phyloP scores from a whole-genome alignment of 495 filamentous ascomycete species.

The Penicillium angulare region DNA sequence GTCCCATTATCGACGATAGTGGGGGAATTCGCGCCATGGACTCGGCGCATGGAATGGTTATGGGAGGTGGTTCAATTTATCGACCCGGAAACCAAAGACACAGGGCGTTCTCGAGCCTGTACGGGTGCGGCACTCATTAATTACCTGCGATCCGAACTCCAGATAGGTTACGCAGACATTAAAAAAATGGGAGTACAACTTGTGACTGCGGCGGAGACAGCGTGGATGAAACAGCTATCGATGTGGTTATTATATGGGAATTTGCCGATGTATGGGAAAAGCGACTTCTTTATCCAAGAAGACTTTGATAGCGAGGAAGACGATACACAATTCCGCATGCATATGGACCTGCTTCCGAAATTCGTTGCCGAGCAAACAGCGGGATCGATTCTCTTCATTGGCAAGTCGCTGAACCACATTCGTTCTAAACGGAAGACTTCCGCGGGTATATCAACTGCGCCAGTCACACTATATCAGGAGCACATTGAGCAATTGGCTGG shows the following conservation, averaged over 20 bases:
- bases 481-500: conserved; percentile 73
- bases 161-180: conserved; percentile 88
- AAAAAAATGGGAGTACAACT: conserved; percentile 69
- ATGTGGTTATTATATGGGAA: conserved; percentile 89
- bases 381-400: conserved; percentile 85
- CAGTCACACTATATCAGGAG: conserved; percentile 63
- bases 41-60: conserved; percentile 80
- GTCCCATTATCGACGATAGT: conserved; percentile 86
- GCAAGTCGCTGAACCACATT: conserved; percentile 82
- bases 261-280: conserved; percentile 65
- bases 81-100: conserved; percentile 32
- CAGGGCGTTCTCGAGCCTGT: conserved; percentile 30
- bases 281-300: conserved; percentile 78
- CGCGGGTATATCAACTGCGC: conserved; percentile 37
- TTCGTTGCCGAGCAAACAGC: conserved; percentile 77
- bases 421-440: conserved; percentile 47
- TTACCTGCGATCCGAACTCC: conserved; percentile 65
- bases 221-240: conserved; percentile 87
- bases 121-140: conserved; percentile 73
- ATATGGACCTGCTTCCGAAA: conserved; percentile 61
- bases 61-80: conserved; percentile 69
- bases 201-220: conserved; percentile 74
- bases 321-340: conserved; percentile 52
- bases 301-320: conserved; percentile 36
- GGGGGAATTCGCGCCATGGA: conserved; percentile 81